Percentiles rank a stretch among this genome's conserved stretches.
Evolutionary conservation across 768 basidiomycete species (phyloP).

Genomic region (Heimioporus sp.): DNA sequence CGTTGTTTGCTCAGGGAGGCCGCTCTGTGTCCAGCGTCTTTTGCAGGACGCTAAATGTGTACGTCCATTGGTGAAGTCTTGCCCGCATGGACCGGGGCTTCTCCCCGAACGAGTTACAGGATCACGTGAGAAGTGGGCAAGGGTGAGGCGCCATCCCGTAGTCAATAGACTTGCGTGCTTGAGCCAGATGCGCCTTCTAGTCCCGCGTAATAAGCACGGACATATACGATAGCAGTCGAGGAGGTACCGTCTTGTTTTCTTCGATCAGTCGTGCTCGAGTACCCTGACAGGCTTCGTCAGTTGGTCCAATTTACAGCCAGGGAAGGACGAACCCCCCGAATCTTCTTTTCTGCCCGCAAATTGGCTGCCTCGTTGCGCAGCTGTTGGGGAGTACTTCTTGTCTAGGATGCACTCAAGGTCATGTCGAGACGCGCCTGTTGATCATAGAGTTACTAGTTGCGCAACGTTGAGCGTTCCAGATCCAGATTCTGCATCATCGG

Average conservation of each 20-base stretch:
- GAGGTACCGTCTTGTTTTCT: no score
- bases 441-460: conserved; percentile 71
- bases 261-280: no score
- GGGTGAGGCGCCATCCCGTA: conserved; percentile 55
- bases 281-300: no score
- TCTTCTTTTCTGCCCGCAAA: no score
- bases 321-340: no score
- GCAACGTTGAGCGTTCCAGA: conserved; percentile 61
- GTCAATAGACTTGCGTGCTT: conserved; percentile 66
- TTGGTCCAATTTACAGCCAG: no score
- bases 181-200: conserved; percentile 62
- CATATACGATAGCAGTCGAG: no score
- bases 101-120: conserved; percentile 52
- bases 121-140: background rate
- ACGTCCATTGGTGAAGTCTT: conserved; percentile 49
- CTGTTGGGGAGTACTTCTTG: conserved; percentile 65
- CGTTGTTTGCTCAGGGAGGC: conserved; percentile 69
- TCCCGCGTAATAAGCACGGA: no score
- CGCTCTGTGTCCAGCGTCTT: conserved; percentile 69
- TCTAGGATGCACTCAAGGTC: conserved; percentile 68
- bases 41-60: conserved; percentile 57
- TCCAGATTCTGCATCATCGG: conserved; percentile 60
- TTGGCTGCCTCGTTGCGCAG: no score
- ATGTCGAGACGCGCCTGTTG: conserved; percentile 75
- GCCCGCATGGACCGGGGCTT: conserved; percentile 54